Evolutionary conservation across 1,139 yeast species (phyloP).

Genomic region (Debaryomyces robertsiae): DNA sequence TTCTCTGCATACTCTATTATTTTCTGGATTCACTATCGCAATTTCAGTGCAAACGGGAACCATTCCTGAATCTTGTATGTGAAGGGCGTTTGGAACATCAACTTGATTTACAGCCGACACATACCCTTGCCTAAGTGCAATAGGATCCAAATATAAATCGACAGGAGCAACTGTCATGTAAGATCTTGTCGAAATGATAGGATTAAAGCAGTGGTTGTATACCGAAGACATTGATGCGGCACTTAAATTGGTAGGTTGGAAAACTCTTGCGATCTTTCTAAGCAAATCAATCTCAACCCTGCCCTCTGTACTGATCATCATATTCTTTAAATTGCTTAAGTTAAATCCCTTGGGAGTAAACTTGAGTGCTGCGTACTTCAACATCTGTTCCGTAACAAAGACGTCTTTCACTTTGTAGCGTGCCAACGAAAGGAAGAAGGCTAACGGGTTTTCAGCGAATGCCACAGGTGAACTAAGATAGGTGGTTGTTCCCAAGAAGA

Average conservation of each 20-base stretch:
- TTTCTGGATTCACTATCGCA: slow-evolving; percentile 94
- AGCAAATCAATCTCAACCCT: slow-evolving; percentile 70
- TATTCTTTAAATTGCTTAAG: slow-evolving; percentile 67
- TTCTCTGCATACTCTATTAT: slow-evolving; percentile 70
- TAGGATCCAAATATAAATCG: slow-evolving; percentile 83
- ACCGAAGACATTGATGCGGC: slow-evolving; percentile 75
- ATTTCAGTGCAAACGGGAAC: slow-evolving; percentile 94
- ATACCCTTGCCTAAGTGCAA: slow-evolving; percentile 86
- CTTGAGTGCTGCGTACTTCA: slow-evolving; percentile 68
- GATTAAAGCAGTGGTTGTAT: slow-evolving; percentile 79
- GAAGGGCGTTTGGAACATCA: slow-evolving; percentile 66
- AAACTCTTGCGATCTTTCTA: slow-evolving; percentile 61
- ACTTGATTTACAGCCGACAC: slow-evolving; percentile 77
- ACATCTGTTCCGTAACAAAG: slow-evolving; percentile 82
- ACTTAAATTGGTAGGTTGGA: slow-evolving; percentile 66
- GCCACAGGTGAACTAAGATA: slow-evolving; percentile 78
- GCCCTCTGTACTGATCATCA: slow-evolving; percentile 80
- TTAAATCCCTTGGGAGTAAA: slow-evolving; percentile 68
- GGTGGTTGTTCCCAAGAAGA: slow-evolving; percentile 85
- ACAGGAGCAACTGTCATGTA: slow-evolving; percentile 89
- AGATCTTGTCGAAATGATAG: slow-evolving; percentile 82
- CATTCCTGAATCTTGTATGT: slow-evolving; percentile 92
- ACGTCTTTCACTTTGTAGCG: slow-evolving; percentile 84
- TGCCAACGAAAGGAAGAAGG: slow-evolving; percentile 72
- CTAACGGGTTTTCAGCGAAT: slow-evolving; percentile 72